phyloP scores from a whole-genome alignment of 176 grass and related monocot genomes.

The Triticum turgidum region DNA sequence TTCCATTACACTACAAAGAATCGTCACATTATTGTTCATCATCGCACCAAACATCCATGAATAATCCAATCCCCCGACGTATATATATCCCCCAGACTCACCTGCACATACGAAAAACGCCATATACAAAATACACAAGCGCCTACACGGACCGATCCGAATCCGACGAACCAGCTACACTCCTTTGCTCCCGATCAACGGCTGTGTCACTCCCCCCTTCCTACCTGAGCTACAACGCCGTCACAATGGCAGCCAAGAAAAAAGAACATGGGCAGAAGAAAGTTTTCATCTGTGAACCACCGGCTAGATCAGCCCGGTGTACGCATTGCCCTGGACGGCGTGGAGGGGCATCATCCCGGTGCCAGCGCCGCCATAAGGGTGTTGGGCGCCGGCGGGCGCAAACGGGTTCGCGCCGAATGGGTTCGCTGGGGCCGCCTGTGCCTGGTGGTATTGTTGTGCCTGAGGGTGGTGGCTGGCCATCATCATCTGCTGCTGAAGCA shows the following conservation, averaged over 20 bases:
- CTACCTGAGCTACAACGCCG: conserved; percentile 11
- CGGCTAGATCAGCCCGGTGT: conserved; percentile 69
- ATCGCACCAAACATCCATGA: not conserved
- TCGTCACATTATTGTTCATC: conserved; percentile 15
- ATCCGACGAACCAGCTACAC: conserved; percentile 3
- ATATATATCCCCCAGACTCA: conserved; percentile 5
- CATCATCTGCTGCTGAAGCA: conserved; percentile 93
- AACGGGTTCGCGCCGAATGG: conserved; percentile 73
- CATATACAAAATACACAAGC: conserved; percentile 18
- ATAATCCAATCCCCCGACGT: conserved; percentile 22
- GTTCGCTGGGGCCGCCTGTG: conserved; percentile 46
- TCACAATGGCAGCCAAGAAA: not conserved
- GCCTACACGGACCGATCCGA: not conserved
- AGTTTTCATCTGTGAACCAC: not conserved
- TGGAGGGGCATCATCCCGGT: conserved; percentile 65
- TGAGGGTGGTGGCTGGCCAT: conserved; percentile 39
- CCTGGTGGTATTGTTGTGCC: conserved; percentile 28
- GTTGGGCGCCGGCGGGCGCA: conserved; percentile 20
- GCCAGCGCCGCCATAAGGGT: conserved; percentile 53
- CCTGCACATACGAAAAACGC: conserved; percentile 18
- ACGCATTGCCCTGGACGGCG: conserved; percentile 48
- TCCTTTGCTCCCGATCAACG: not conserved
- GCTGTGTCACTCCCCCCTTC: not conserved
- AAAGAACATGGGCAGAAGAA: not conserved
- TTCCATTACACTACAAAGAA: conserved; percentile 30